A percentile compares a stretch with the other conserved stretches of the same genome.
These are phyloP conservation scores for Pythium dissimile DNA, from an alignment of 352 stramenopile species.

Conservation along the genomic window DNA sequence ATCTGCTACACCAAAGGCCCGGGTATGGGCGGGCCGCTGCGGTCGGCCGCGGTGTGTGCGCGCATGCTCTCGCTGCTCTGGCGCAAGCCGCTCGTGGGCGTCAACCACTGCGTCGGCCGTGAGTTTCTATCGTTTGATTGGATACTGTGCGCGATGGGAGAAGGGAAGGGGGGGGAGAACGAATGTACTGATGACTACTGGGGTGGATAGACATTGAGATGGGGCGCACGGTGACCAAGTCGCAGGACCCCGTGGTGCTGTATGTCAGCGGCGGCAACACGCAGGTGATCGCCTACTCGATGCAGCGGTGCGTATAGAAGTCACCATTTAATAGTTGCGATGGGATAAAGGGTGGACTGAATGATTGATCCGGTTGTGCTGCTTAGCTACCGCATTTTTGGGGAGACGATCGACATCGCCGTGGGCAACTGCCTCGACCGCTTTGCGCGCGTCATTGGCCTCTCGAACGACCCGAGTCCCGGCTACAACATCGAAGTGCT, in stretches of 20 bases:
- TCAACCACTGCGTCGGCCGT: conserved; percentile 99
- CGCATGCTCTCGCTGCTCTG: conserved; percentile 94
- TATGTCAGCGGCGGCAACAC: conserved; percentile 99
- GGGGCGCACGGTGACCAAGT: conserved; percentile 95
- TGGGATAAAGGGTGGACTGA: too few relatives aligned
- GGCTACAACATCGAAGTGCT: conserved; percentile 99
- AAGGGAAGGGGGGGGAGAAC: neutral
- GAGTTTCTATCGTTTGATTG: conserved; percentile 18
- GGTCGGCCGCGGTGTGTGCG: conserved; percentile 94
- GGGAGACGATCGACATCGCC: conserved; percentile 99
- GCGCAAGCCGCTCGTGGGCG: conserved; percentile 94
- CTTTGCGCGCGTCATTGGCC: conserved; percentile 93
- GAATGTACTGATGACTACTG: neutral
- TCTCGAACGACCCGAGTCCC: conserved; percentile 98
- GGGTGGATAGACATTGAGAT: conserved; percentile 97
- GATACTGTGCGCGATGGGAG: neutral
- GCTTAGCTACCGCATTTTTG: conserved; percentile 97
- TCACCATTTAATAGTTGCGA: neutral
- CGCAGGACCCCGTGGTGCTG: conserved; percentile 95
- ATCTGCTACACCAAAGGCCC: conserved; percentile 97
- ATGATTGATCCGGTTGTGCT: neutral
- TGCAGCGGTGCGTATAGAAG: conserved; percentile 55
- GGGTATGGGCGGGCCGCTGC: conserved; percentile 98
- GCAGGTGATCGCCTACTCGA: conserved; percentile 92
- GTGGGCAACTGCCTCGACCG: conserved; percentile 99